A percentile compares a stretch with the other conserved stretches of the same genome.
Conservation (phyloP, 2,329 filamentous ascomycete species). For the Fusarium burgessii region DNA sequence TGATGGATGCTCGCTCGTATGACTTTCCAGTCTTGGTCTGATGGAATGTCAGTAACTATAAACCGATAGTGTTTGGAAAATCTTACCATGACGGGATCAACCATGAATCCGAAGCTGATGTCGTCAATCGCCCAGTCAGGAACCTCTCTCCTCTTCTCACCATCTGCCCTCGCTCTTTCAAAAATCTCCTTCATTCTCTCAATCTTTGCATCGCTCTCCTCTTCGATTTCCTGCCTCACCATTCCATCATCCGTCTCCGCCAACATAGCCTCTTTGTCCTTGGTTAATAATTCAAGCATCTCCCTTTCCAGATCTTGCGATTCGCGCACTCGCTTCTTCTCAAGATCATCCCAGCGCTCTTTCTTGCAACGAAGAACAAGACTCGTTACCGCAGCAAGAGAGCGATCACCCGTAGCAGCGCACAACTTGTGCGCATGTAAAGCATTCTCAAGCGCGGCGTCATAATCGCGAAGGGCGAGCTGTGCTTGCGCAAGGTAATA, state of each 20-base stretch:
- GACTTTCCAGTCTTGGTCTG: constrained; percentile 87
- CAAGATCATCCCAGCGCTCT: constrained; percentile 82
- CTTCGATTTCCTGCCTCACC: constrained; percentile 60
- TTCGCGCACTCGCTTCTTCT: constrained; percentile 70
- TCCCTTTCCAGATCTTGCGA: constrained; percentile 70
- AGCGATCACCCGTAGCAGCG: constrained; percentile 71
- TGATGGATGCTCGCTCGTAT: constrained; percentile 87
- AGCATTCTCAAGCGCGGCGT: constrained; percentile 78
- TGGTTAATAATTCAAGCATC: constrained; percentile 64
- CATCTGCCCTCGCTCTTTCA: constrained; percentile 60
- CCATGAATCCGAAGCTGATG: constrained; percentile 79
- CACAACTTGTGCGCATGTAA: constrained; percentile 79
- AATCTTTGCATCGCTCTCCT: constrained; percentile 63
- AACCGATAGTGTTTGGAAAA: neutral
- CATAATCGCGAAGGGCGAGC: constrained; percentile 71
- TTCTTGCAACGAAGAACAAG: constrained; percentile 86
- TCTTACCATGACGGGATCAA: constrained; percentile 74
- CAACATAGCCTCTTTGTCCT: constrained; percentile 59
- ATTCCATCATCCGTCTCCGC: constrained; percentile 57
- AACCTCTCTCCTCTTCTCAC: constrained; percentile 67
- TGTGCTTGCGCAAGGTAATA: constrained; percentile 89
- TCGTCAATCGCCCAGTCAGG: constrained; percentile 84
- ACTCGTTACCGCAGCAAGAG: constrained; percentile 76
- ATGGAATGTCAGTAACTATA: constrained; percentile 17
- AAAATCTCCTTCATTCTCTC: constrained; percentile 61